Percentiles rank a stretch among this genome's conserved stretches.
Conservation (phyloP, 768 basidiomycete genomes). For the Myochromella boudieri region DNA sequence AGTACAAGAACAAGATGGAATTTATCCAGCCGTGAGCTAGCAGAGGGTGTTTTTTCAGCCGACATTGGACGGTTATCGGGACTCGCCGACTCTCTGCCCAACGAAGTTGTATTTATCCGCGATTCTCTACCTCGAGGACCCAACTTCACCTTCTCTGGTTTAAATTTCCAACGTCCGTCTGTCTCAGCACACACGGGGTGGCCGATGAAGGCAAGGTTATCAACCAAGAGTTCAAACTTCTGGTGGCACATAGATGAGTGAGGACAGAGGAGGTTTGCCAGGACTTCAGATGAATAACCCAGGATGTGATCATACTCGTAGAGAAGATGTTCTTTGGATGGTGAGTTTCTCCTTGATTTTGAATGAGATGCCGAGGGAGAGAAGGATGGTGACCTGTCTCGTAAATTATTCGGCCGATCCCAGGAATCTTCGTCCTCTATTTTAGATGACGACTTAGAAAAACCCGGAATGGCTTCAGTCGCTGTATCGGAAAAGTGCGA, state of each 20-base stretch:
- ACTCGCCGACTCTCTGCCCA: slow-evolving; percentile 28
- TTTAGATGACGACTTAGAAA: slow-evolving; percentile 20
- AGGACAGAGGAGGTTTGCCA: slow-evolving; percentile 82
- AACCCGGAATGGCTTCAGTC: slow-evolving; percentile 21
- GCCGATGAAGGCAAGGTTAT: slow-evolving; percentile 90
- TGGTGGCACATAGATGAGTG: slow-evolving; percentile 82
- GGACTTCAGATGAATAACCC: slow-evolving; percentile 77
- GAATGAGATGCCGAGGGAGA: slow-evolving; percentile 44
- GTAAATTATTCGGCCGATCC: slow-evolving; percentile 50
- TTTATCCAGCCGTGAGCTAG: slow-evolving; percentile 59
- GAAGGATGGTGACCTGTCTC: slow-evolving; percentile 54
- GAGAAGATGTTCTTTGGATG: slow-evolving; percentile 42
- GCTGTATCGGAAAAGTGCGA: slow-evolving; percentile 48
- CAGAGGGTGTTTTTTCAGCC: slow-evolving; percentile 32
- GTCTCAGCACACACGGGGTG: slow-evolving; percentile 86
- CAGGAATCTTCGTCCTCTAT: slow-evolving; percentile 58
- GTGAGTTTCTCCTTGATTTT: slow-evolving; percentile 52
- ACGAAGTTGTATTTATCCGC: slow-evolving; percentile 35
- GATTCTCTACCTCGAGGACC: slow-evolving; percentile 58
- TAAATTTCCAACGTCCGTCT: slow-evolving; percentile 76
- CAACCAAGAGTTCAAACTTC: slow-evolving; percentile 90
- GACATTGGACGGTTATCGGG: slow-evolving; percentile 26
- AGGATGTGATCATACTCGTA: slow-evolving; percentile 70
- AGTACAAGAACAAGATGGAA: slow-evolving; percentile 89
- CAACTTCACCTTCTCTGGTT: slow-evolving; percentile 54